phyloP scores from a whole-genome alignment of 2,329 filamentous ascomycete species.

The Xylariaceae sp. region DNA sequence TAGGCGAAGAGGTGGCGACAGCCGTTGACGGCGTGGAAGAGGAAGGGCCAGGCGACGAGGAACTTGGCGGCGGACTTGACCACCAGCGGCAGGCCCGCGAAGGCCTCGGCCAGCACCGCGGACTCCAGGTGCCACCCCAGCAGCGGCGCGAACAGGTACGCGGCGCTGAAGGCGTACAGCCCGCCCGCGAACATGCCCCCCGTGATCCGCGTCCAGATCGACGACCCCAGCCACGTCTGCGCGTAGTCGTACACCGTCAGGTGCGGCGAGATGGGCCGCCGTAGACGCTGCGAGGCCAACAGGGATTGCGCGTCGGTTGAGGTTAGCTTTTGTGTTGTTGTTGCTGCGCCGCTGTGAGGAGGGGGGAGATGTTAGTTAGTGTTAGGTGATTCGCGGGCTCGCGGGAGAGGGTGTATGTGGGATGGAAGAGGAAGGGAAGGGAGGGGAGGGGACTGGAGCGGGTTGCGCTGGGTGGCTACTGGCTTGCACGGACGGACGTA shows the following conservation, averaged over 20 bases:
- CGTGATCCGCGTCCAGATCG: constrained; percentile 80
- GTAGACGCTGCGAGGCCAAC: constrained; percentile 78
- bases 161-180: constrained; percentile 78
- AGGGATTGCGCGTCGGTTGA: constrained; percentile 60
- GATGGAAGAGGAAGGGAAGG: too few relatives aligned
- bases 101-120: constrained; percentile 61
- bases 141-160: constrained; percentile 79
- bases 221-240: constrained; percentile 81
- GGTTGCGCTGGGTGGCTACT: too few relatives aligned
- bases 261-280: constrained; percentile 83
- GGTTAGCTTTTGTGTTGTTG: constrained; percentile 61
- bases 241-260: constrained; percentile 82
- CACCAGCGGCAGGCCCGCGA: constrained; percentile 60
- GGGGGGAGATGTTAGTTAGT: constrained; percentile 2
- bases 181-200: constrained; percentile 70
- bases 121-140: constrained; percentile 67
- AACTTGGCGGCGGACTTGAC: constrained; percentile 62
- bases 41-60: constrained; percentile 60
- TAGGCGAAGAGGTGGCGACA: constrained; percentile 57
- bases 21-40: constrained; percentile 60
- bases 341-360: constrained; percentile 50
- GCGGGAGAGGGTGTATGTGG: not conserved
- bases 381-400: not conserved
- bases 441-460: too few relatives aligned
- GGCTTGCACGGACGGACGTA: constrained; percentile 40